Conservation (phyloP, 352 stramenopile species). For the Pythium brassicae region DNA sequence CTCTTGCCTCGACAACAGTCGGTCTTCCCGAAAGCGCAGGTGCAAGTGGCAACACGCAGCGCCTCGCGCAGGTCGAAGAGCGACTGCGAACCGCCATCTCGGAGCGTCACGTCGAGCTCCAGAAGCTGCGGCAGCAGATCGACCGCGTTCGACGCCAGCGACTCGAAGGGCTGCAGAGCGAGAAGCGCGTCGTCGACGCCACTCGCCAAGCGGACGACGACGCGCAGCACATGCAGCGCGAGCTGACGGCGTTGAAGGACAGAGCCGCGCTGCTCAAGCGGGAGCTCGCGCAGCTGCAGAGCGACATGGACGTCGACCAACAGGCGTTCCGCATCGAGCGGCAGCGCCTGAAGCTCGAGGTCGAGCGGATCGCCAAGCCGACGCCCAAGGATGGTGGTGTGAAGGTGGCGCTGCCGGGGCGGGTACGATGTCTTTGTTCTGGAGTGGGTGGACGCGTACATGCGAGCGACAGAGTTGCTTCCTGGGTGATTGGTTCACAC, state of each 20-base stretch:
- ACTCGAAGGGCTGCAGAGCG: slow-evolving; percentile 33
- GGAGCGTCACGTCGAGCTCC: slow-evolving; percentile 49
- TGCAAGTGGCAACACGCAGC: slow-evolving; percentile 10
- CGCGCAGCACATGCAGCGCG: slow-evolving; percentile 26
- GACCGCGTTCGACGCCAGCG: slow-evolving; percentile 38
- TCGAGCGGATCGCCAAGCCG: slow-evolving; percentile 38
- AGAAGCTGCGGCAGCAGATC: slow-evolving; percentile 38
- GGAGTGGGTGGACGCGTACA: not conserved
- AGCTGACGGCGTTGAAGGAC: slow-evolving; percentile 43
- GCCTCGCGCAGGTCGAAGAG: slow-evolving; percentile 77
- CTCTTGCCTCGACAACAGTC: too few relatives aligned
- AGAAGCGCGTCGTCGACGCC: slow-evolving; percentile 40
- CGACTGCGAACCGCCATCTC: slow-evolving; percentile 42
- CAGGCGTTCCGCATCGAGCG: slow-evolving; percentile 42
- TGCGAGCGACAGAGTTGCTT: too few relatives aligned
- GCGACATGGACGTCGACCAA: slow-evolving; percentile 43
- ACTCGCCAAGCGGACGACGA: slow-evolving; percentile 29
- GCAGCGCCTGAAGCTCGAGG: slow-evolving; percentile 37
- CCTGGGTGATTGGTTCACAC: too few relatives aligned
- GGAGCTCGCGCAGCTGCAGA: slow-evolving; percentile 37
- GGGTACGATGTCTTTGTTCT: slow-evolving; percentile 10
- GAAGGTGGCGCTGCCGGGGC: slow-evolving; percentile 22
- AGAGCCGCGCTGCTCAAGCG: slow-evolving; percentile 22
- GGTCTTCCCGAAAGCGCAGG: too few relatives aligned
- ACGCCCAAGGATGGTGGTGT: slow-evolving; percentile 28